A percentile compares a stretch with the other conserved stretches of the same genome.
Evolutionary conservation across 805 yeast species (phyloP).

Genomic region (Yarrowia sp.): DNA sequence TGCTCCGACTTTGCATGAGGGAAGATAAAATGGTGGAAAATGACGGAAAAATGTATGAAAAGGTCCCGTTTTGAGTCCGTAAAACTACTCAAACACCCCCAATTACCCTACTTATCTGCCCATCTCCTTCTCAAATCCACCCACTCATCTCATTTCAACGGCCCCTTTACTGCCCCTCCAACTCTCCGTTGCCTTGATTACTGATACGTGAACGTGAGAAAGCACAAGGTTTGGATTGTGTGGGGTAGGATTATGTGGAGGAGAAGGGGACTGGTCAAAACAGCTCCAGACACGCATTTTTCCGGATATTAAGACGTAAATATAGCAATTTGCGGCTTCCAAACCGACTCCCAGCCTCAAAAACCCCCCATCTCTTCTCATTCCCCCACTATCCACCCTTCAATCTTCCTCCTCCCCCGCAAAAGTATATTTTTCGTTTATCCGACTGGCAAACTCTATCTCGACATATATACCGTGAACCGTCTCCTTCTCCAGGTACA

Average conservation of each 20-base stretch:
- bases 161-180: conserved; percentile 2
- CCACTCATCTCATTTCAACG: too few relatives aligned
- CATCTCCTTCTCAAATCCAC: too few relatives aligned
- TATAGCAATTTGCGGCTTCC: not conserved
- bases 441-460: not conserved
- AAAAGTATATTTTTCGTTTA: conserved; percentile 17
- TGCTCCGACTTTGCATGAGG: too few relatives aligned
- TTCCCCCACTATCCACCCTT: not conserved
- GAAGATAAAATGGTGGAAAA: too few relatives aligned
- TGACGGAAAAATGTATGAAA: too few relatives aligned
- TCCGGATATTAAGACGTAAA: not conserved
- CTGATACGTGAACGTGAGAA: conserved; percentile 35
- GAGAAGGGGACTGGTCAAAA: not conserved
- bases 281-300: too few relatives aligned
- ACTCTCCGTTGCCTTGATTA: conserved; percentile 26
- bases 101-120: too few relatives aligned
- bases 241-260: conserved; percentile 11
- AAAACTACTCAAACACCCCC: too few relatives aligned
- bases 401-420: conserved; percentile 1
- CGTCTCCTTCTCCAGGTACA: not conserved
- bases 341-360: too few relatives aligned
- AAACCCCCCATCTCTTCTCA: not conserved
- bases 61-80: too few relatives aligned
- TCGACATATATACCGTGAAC: not conserved
- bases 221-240: conserved; percentile 3